These are phyloP conservation scores for Puccinia triticina DNA, from an alignment of 1,284 basidiomycete genomes.

Conservation along the genomic window DNA sequence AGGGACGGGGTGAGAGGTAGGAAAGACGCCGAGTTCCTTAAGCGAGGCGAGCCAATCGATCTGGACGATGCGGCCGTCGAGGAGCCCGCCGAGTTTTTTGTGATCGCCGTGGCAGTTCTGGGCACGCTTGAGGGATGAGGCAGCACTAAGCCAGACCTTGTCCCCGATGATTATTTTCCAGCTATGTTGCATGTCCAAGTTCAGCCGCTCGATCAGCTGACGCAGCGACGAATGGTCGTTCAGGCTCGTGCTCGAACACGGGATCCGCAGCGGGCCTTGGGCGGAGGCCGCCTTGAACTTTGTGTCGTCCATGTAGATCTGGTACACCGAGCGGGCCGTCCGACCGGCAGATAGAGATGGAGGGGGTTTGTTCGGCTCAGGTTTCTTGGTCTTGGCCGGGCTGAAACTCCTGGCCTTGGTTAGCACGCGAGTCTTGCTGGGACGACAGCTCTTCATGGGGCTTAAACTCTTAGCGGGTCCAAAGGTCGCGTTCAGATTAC, in stretches of 20 bases:
- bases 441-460: not conserved
- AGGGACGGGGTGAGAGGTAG: not conserved
- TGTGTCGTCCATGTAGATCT: conserved; percentile 16
- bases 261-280: conserved; percentile 27
- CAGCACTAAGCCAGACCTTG: conserved; percentile 17
- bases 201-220: conserved; percentile 15
- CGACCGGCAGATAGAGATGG: conserved; percentile 1
- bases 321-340: conserved; percentile 21
- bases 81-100: not conserved
- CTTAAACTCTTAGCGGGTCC: not conserved
- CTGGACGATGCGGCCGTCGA: conserved; percentile 5
- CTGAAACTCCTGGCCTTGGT: not conserved
- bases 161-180: conserved; percentile 37
- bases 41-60: not conserved
- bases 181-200: not conserved
- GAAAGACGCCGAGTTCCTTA: conserved; percentile 10
- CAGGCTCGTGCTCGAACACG: not conserved
- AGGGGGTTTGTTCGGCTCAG: not conserved
- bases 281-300: conserved; percentile 18
- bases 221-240: conserved; percentile 1
- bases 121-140: not conserved
- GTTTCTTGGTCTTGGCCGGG: not conserved
- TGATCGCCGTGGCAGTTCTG: not conserved
- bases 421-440: not conserved
- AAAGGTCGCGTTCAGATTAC: not conserved